phyloP scores from a whole-genome alignment of 805 yeast species.

The Candida pseudoglaebosa region DNA sequence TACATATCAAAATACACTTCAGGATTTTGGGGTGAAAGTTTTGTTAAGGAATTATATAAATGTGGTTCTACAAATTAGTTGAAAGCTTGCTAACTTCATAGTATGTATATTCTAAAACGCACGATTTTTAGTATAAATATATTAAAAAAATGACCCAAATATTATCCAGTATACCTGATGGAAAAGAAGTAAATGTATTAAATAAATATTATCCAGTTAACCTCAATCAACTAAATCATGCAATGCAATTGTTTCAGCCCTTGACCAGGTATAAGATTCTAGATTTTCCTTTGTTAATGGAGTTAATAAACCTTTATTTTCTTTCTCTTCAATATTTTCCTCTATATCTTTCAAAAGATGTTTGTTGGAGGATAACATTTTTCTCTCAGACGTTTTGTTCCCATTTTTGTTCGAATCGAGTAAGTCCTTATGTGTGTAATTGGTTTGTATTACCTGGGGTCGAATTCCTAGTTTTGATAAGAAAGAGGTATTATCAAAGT shows the following conservation, averaged over 20 bases:
- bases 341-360: background rate
- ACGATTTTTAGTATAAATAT: no score
- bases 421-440: slow-evolving; percentile 8
- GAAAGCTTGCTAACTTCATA: background rate
- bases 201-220: background rate
- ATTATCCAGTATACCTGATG: background rate
- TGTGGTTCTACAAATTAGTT: slow-evolving; percentile 7
- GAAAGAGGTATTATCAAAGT: slow-evolving; percentile 31
- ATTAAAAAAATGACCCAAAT: no score
- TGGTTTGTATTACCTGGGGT: slow-evolving; percentile 37
- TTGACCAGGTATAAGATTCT: slow-evolving; percentile 20
- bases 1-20: slow-evolving; percentile 93
- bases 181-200: background rate
- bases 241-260: slow-evolving; percentile 8
- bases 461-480: slow-evolving; percentile 36
- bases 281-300: slow-evolving; percentile 30
- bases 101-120: no score
- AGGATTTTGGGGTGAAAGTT: slow-evolving; percentile 95
- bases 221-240: slow-evolving; percentile 14
- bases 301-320: slow-evolving; percentile 14
- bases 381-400: slow-evolving; percentile 1
- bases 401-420: slow-evolving; percentile 8
- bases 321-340: slow-evolving; percentile 14
- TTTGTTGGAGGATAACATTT: background rate
- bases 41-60: slow-evolving; percentile 77